Evolutionary conservation across 805 yeast genomes (phyloP).

Genomic region (Grigorovia transvaalensis): DNA sequence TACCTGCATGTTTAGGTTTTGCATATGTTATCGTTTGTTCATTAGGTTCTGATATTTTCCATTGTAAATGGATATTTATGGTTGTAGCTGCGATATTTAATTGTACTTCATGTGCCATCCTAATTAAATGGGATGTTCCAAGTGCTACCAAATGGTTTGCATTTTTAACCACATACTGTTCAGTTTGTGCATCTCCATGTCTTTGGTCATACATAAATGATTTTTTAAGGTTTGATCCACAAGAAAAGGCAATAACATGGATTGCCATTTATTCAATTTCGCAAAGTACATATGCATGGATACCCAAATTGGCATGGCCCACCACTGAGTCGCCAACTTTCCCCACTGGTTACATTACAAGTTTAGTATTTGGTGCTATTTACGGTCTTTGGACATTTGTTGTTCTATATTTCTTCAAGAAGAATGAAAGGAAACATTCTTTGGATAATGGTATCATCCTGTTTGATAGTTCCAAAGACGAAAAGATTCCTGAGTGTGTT

Average conservation of each 20-base stretch:
- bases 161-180: constrained; percentile 47
- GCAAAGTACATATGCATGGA: constrained; percentile 53
- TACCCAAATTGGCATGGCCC: constrained; percentile 41
- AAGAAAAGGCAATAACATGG: constrained; percentile 46
- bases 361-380: constrained; percentile 37
- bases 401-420: constrained; percentile 43
- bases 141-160: constrained; percentile 56
- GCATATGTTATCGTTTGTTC: constrained; percentile 37
- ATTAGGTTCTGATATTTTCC: constrained; percentile 40
- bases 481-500: constrained; percentile 24
- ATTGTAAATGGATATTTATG: constrained; percentile 45
- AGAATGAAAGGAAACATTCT: constrained; percentile 39
- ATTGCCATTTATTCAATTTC: constrained; percentile 47
- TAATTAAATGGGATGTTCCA: constrained; percentile 52
- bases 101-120: constrained; percentile 41
- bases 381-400: constrained; percentile 42
- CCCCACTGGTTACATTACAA: constrained; percentile 42
- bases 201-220: constrained; percentile 50
- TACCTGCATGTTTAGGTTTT: constrained; percentile 53
- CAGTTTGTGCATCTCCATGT: constrained; percentile 56
- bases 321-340: constrained; percentile 51
- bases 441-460: constrained; percentile 39
- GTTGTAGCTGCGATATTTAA: constrained; percentile 44
- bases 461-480: constrained; percentile 33
- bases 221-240: constrained; percentile 46